Evolutionary conservation across 352 stramenopile genomes (phyloP).

Genomic region (Globisporangium paroecandrum): DNA sequence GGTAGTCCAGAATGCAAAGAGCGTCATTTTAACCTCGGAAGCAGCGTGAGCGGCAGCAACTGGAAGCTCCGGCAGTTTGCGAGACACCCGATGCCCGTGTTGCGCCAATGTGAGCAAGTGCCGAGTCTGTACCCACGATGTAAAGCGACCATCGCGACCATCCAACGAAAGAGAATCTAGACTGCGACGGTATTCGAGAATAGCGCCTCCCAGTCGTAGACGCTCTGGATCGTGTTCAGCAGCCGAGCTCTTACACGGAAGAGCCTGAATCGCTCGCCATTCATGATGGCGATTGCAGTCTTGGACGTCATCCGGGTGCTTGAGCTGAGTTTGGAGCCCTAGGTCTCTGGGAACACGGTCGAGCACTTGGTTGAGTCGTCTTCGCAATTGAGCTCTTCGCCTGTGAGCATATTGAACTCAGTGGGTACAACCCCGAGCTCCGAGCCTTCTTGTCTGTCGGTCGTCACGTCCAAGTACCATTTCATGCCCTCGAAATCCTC

Average conservation of each 20-base stretch:
- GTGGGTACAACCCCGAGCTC: not conserved
- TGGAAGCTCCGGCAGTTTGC: constrained; percentile 9
- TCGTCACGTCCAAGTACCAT: constrained; percentile 14
- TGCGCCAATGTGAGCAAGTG: not conserved
- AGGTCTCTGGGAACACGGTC: not conserved
- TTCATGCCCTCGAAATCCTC: constrained; percentile 15
- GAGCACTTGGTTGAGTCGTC: not conserved
- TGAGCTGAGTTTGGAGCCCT: constrained; percentile 1
- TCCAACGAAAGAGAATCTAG: constrained; percentile 10
- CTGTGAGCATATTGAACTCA: constrained; percentile 8
- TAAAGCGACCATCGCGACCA: constrained; percentile 10
- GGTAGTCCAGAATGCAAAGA: constrained; percentile 28
- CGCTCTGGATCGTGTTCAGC: not conserved
- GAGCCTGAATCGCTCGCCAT: constrained; percentile 15
- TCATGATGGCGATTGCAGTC: constrained; percentile 11
- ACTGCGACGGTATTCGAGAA: constrained; percentile 4
- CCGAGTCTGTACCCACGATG: not conserved
- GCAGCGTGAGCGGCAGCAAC: constrained; percentile 18
- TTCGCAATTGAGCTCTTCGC: not conserved
- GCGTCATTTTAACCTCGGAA: constrained; percentile 19
- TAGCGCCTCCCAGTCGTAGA: constrained; percentile 13
- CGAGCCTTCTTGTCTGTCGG: not conserved
- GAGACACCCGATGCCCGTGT: constrained; percentile 4
- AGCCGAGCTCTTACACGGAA: not conserved
- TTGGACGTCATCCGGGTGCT: not conserved